Evolutionary conservation across 768 basidiomycete species (phyloP), one percentile per base, ranked within the genome.

Genomic region (Leccinum rimulosum): DNA sequence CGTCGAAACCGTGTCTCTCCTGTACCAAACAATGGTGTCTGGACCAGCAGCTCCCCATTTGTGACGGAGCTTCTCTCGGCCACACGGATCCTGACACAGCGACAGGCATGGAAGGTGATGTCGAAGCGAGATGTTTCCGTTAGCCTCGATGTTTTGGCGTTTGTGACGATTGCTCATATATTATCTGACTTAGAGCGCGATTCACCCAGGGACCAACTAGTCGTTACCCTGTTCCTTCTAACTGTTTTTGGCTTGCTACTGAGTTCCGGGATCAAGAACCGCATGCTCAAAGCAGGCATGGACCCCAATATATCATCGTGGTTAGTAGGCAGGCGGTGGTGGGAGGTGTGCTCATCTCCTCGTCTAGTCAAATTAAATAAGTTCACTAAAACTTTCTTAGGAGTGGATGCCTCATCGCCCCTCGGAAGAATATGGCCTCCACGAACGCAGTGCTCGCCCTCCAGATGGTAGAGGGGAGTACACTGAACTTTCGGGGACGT

Each of bases 11-110:
- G 9, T 97, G 95, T 73, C 80, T 94, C 27, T 90, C 92, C 6
- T 97, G 95, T 72, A 96, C 93, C 10, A 93, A 94, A 69, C 90
- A 94, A 69, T 97, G 95, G 91, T 97, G 95, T 75, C 78, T 95
- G 56, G 91, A 96, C 70, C 95, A 93, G 74, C 92, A 94, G 68
- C 79, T 97, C 38, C 77, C 82, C 15, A 95, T 93, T 48, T 96
- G 92, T 71, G 81, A 82, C 10, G 88, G 88, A 28, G 92, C 92
- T 50, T 81, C 83, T 52, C 75, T 95, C 54, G 95, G 94, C 27
- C 91, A 94, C 67, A 87, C 90, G 25, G 85, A 97, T 73, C 91
- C 91, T 28, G 95, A 97, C 73, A 94, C 91, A 17, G 93, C 90
- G 12, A 95, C 93, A 6, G 95, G 95, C 35, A 95, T 91, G 70